Evolutionary conservation across 768 basidiomycete species (phyloP), one percentile per base, ranked within the genome.

Genomic region (Suillus lakei): DNA sequence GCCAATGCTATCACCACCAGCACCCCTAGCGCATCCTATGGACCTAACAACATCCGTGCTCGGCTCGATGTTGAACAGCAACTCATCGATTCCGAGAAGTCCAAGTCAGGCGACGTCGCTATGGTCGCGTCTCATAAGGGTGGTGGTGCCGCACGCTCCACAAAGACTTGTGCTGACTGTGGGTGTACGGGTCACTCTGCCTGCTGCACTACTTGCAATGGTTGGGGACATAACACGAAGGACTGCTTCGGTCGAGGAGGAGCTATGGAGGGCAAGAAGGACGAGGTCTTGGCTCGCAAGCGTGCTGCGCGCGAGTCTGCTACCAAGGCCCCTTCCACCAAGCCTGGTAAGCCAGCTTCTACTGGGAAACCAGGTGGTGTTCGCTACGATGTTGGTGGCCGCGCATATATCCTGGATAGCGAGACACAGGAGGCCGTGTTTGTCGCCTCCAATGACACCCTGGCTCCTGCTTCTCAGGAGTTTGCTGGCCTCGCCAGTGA

Each of bases 1-100:
- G 39, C 62, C 34, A 23, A 60, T 6, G 30, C 38, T 23, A 6
- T 39, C 6, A 60, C 28, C 5, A 39, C 58, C 15, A 32, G 30
- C 13, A 60, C 28, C 15, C 13, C 58, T 23, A 39, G 13, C 58
- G 15, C 15, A 3, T 2, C 58, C 6, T 60, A 32, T 30, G 23
- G 23, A 1, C 23, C 58, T n/a, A 59, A 23, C 36, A 38, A 60
- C 38, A 60, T 60, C 12, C n/a, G 34, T 23, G 7, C 23, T 5
- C 41, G n/a, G 4, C 63, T 64, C 32, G 43, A 64, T 46, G 44
- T 54, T 26, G 53, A 64, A 30, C 54, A 64, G 21, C 54, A 64
- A 36, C 23, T 64, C 5, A 28, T 64, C 5, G 39, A 64, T 18
- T 32, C 28, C 41, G 38, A 44, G 12, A 59, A 44, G 16, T n/a